Evolutionary conservation across 164 flowering plant species (phyloP), one percentile per base, ranked within the genome.

Genomic region (Brasenia schreberi): DNA sequence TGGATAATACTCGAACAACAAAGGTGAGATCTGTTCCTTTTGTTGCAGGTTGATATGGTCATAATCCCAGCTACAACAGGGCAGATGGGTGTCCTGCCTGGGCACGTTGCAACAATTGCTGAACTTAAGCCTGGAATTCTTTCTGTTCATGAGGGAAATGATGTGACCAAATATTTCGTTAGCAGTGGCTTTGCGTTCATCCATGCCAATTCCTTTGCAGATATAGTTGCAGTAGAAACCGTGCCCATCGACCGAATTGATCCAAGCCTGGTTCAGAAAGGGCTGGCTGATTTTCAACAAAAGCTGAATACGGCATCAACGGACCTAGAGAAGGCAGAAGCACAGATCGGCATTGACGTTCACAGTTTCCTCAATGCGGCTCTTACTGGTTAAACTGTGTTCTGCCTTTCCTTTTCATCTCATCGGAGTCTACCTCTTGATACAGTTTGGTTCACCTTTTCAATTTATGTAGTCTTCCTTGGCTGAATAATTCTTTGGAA

Each of bases 41-140:
- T n/a, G n/a, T n/a, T n/a, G n/a, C 81, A 89, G 98, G 95, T 92
- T 68, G 95, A 92, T 78, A 81, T 82, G 92, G 88, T 90, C 65
- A 86, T 87, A 16, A 71, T 92, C n/a, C 96, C 97, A 33, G 95
- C 98, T 67, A 82, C 88, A 67, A 82, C 89, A 23, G 98, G 96
- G 19, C 88, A 85, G 78, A 87, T 90, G 93, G 97, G 98, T 77
- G 86, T 92, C 72, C 81, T 92, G 65, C 96, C 96, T 19, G 96
- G 97, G 43, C 96, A 90, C 69, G 90, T 88, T 7, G 77, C 98
- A 18, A 84, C 96, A 42, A 92, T 92, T 67, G 85, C 98, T 19
- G 96, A 90, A 72, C 84, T 92, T 61, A 89, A 85, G 68, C 96
- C 98, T 4, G 96, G 96, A 64, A 53, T 90, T 64, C 56, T 92